Evolutionary conservation across 305 asterid species (phyloP), one percentile per base, ranked within the genome.

Genomic region (Ilex paraguariensis): DNA sequence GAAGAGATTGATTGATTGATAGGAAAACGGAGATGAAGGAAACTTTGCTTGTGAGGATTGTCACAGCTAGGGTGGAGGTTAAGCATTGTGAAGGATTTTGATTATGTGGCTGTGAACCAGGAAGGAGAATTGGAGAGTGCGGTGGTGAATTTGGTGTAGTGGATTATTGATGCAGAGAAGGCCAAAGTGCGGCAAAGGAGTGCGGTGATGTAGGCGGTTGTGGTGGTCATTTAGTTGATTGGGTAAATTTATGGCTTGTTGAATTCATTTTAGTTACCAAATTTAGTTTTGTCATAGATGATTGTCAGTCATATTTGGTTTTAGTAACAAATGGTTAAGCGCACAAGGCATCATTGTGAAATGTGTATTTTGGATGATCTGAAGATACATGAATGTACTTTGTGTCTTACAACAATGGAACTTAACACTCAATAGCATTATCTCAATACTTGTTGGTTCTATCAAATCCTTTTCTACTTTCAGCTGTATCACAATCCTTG

Each of bases 81-180:
- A 90, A 71, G 84, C 92, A 90, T 21, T 79, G 65, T 87, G 75
- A 65, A 66, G 65, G 86, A 80, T 74, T 92, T 93, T 60, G 97
- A 90, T 86, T 90, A 93, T 66, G 98, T 93, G 68, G 88, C 87
- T 63, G 90, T 90, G 75, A 93, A 90, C 40, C 76, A 72, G 78
- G 98, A 90, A 70, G 96, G 98, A 6, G 87, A 86, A 75, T 68
- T 90, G 86, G 97, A 90, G 75, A 65, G 75, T n/a, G 65, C 94
- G 5, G 97, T 90, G 66, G 97, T 90, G 66, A 71, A 70, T 74
- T 55, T 85, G 76, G 7, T 92, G 72, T 88, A 81, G 77, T 86
- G 96, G 30, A 89, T 92, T 14, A 87, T 92, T 70, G 91, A 92
- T 70, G 97, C 98, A 1, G 97, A 92, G 83, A 92, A 92, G 77